Base-by-base conservation (phyloP, 139 green algal genomes). In the Closterium sp. region DNA sequence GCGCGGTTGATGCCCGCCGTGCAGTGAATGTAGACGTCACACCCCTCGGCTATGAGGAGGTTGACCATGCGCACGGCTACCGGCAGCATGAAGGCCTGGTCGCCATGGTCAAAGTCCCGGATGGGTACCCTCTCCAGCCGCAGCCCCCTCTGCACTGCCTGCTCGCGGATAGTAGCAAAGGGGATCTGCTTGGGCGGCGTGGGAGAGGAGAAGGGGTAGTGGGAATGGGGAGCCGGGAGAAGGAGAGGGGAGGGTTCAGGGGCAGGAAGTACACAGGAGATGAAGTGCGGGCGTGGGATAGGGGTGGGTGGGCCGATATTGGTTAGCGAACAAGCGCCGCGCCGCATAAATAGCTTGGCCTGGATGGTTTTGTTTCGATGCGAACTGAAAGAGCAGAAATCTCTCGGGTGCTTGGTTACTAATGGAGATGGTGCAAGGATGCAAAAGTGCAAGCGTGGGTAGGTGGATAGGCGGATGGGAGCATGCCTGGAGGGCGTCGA, bases 1-100 rank as follows among this genome's bases (percentile, higher is more conserved):
- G 96, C 96, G 17, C 96, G 94, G 91, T 98, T 98, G 95, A 98
- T 98, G 22, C 96, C 96, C 28, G 96, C 96, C 11, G 96, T 98
- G 94, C 96, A 98, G 94, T 98, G 96, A 31, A 97, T 96, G 94
- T 98, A 98, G 87, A 96, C 95, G 24, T 89, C 90, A 70, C 95
- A 95, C 31, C 96, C 96, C 29, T 93, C 91, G 50, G 93, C 62
- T 24, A 96, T 89, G 84, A 96, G 70, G 84, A 95, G 87, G 45
- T 93, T 93, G 45, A 98, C 87, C 89, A 94, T 95, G 13, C 96
- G 92, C 31, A 97, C 96, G 1, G 95, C 95, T 88, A 97, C 96
- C 2, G 96, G 96, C 70, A 98, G 94, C 96, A 97, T 97, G 50
- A 95, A 84, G 38, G 96, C 94, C 95, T 97, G 96, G 90, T 98